Percentiles rank a stretch among this genome's conserved stretches.
phyloP scores from a whole-genome alignment of 495 filamentous ascomycete species.

The Talaromyces borbonicus region DNA sequence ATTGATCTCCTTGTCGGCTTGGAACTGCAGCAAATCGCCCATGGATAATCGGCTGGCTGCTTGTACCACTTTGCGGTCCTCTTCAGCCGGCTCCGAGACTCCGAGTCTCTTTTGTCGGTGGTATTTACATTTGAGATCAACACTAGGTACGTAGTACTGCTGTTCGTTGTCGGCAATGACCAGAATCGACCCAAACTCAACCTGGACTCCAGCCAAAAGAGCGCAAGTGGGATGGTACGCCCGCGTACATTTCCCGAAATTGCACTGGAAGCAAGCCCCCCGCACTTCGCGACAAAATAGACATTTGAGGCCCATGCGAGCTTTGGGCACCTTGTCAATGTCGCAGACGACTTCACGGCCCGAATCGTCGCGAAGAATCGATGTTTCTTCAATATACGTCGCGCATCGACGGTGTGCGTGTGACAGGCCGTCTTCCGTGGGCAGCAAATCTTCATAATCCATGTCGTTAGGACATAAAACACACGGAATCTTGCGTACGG shows the following conservation, averaged over 20 bases:
- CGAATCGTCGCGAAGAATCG: conserved; percentile 56
- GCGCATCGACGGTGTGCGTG: conserved; percentile 82
- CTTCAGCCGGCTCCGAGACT: conserved; percentile 56
- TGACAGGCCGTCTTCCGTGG: conserved; percentile 78
- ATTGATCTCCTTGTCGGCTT: conserved; percentile 83
- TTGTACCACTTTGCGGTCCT: conserved; percentile 48
- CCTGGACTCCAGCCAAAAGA: conserved; percentile 78
- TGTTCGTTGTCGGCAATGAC: conserved; percentile 87
- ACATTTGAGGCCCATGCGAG: conserved; percentile 82
- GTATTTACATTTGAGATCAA: conserved; percentile 88
- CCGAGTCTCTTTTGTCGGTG: conserved; percentile 78
- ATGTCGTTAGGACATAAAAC: conserved; percentile 90
- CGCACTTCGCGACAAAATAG: conserved; percentile 88
- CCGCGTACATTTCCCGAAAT: conserved; percentile 83
- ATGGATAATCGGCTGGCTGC: conserved; percentile 57
- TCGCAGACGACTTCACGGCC: conserved; percentile 67
- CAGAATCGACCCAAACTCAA: conserved; percentile 73
- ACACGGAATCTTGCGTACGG: conserved; percentile 71
- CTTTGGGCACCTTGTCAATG: conserved; percentile 72
- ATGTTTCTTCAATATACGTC: conserved; percentile 86
- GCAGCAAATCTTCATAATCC: conserved; percentile 69
- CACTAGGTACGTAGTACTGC: conserved; percentile 79
- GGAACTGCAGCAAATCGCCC: conserved; percentile 78
- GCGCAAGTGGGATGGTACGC: conserved; percentile 96
- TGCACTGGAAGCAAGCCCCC: conserved; percentile 95